These are phyloP conservation scores for Chlamydomonas asymmetrica DNA, from an alignment of 139 green algal species.

Conservation along the genomic window DNA sequence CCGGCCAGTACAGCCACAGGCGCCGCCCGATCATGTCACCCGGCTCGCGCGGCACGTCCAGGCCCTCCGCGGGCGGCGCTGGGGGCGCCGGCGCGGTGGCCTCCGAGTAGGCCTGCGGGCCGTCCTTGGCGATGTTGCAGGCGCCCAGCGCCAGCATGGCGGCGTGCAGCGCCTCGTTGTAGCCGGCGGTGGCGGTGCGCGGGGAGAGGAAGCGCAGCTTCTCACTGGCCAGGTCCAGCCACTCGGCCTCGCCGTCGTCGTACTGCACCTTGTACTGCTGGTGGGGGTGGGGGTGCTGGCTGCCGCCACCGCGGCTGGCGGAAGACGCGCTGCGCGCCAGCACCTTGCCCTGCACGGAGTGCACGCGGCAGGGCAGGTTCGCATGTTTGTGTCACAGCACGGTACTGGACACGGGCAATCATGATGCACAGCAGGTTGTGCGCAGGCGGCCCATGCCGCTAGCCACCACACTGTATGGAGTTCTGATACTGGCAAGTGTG, in stretches of 20 bases:
- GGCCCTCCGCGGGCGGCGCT: neutral
- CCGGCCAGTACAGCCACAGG: constrained; percentile 55
- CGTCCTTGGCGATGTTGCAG: neutral
- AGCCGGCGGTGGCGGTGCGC: constrained; percentile 27
- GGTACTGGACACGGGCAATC: too few species aligned
- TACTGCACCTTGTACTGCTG: constrained; percentile 43
- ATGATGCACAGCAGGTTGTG: too few species aligned
- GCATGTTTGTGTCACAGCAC: too few species aligned
- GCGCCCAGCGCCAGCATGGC: constrained; percentile 14
- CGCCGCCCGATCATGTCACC: constrained; percentile 21
- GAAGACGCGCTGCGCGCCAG: too few species aligned
- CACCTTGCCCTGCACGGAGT: too few species aligned
- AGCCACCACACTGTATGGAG: too few species aligned
- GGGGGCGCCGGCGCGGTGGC: neutral
- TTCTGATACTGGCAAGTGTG: too few species aligned
- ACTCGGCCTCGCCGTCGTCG: constrained; percentile 62
- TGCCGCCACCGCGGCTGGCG: too few species aligned
- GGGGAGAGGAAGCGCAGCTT: constrained; percentile 25
- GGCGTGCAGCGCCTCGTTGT: constrained; percentile 5
- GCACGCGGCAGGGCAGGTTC: too few species aligned
- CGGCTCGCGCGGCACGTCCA: neutral
- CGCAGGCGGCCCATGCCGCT: too few species aligned
- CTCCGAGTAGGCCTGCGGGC: neutral
- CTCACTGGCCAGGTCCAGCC: constrained; percentile 45
- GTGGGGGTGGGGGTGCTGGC: too few species aligned